Percentiles rank a stretch among this genome's conserved stretches.
phyloP scores from a whole-genome alignment of 768 basidiomycete species.

The Kwoniella pini region DNA sequence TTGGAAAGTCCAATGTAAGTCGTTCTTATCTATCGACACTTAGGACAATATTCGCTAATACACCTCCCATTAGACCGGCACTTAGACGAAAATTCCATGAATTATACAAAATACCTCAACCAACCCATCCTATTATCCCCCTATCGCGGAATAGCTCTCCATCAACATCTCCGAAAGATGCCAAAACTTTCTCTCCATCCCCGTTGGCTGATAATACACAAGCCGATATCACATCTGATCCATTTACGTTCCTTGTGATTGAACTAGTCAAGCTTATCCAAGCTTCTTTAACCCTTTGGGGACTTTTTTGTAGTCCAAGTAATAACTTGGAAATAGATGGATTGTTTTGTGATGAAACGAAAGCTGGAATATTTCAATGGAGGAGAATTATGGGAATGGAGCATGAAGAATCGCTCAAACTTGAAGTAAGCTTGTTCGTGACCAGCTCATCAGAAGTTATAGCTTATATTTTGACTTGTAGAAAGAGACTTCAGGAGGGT shows the following conservation, averaged over 20 bases:
- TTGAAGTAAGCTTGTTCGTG: slow-evolving; percentile 31
- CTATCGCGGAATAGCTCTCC: slow-evolving; percentile 24
- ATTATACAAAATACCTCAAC: slow-evolving; percentile 36
- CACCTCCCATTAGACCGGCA: slow-evolving; percentile 21
- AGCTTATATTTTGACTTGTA: slow-evolving; percentile 13
- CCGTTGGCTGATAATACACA: not conserved
- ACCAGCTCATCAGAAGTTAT: not conserved
- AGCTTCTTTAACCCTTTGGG: slow-evolving; percentile 38
- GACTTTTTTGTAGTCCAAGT: slow-evolving; percentile 21
- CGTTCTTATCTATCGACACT: not conserved
- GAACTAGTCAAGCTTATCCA: slow-evolving; percentile 47
- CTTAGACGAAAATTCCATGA: slow-evolving; percentile 46
- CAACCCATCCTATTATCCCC: slow-evolving; percentile 16
- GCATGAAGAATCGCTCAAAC: slow-evolving; percentile 40
- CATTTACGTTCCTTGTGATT: slow-evolving; percentile 35
- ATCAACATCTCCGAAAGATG: slow-evolving; percentile 26
- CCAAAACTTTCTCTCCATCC: not conserved
- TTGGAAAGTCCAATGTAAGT: slow-evolving; percentile 43
- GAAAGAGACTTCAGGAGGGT: slow-evolving; percentile 50
- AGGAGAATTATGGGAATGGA: slow-evolving; percentile 48
- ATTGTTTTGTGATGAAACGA: slow-evolving; percentile 49
- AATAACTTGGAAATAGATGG: slow-evolving; percentile 34
- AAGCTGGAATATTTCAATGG: slow-evolving; percentile 40
- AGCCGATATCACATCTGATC: slow-evolving; percentile 27
- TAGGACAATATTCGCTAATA: not conserved